A percentile compares a stretch with the other conserved stretches of the same genome.
phyloP scores from a whole-genome alignment of 2,329 filamentous ascomycete species.

The Pestalotiopsis sp. region DNA sequence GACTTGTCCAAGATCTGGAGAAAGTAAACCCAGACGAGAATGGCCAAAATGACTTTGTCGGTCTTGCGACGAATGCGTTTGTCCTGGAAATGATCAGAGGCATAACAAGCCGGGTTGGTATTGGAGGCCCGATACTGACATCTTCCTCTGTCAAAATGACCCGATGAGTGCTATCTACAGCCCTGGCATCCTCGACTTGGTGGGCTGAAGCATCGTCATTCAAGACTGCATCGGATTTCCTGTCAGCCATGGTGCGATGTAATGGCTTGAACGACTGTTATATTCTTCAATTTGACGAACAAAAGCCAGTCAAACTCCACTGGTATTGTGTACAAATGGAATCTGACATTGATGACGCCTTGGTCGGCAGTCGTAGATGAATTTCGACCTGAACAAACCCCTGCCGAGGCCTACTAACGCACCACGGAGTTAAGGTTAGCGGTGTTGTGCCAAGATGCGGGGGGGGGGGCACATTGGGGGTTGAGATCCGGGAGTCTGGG shows the following conservation, averaged over 20 bases:
- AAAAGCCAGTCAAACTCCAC: too few species aligned
- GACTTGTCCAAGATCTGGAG: constrained; percentile 62
- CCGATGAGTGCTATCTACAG: background rate
- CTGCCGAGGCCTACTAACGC: too few species aligned
- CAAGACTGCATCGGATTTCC: background rate
- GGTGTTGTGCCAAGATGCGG: too few species aligned
- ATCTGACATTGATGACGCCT: too few species aligned
- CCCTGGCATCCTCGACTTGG: background rate
- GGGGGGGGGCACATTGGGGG: too few species aligned
- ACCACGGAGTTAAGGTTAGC: too few species aligned
- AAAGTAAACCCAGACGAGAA: constrained; percentile 62
- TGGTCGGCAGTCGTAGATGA: too few species aligned
- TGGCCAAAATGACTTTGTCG: constrained; percentile 58
- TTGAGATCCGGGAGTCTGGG: too few species aligned
- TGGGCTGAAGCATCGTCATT: background rate
- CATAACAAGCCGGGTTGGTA: background rate
- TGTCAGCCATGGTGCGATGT: background rate
- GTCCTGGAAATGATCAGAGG: constrained; percentile 35
- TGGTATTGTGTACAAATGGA: too few species aligned
- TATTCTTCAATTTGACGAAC: too few species aligned
- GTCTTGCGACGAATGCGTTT: constrained; percentile 63
- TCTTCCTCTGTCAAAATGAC: background rate
- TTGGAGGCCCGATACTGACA: background rate
- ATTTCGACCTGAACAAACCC: too few species aligned
- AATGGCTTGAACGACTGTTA: too few species aligned